Evolutionary conservation across 768 basidiomycete species (phyloP).

Genomic region (Leccinum rimulosum): DNA sequence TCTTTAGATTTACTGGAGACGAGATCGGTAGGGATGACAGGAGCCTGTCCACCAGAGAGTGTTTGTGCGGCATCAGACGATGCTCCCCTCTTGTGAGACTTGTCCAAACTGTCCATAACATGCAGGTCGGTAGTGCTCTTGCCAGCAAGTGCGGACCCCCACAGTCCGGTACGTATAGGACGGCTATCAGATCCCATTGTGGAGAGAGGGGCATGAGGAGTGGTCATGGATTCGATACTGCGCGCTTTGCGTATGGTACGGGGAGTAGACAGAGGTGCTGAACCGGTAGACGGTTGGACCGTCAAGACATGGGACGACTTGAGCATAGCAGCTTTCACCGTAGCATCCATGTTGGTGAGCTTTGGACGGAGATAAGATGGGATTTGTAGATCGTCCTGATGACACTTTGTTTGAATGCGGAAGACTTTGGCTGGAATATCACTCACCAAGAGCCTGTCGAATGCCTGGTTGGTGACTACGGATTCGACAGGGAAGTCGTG

Average conservation of each 20-base stretch:
- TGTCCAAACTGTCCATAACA: conserved; percentile 27
- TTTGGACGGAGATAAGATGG: conserved; percentile 75
- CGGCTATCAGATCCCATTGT: conserved; percentile 37
- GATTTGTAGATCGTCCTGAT: conserved; percentile 86
- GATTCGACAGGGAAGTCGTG: conserved; percentile 36
- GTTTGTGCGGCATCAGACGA: conserved; percentile 57
- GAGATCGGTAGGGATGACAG: conserved; percentile 36
- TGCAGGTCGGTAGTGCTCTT: conserved; percentile 33
- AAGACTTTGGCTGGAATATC: not conserved
- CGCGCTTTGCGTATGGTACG: conserved; percentile 63
- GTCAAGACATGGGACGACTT: conserved; percentile 75
- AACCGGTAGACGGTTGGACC: conserved; percentile 34
- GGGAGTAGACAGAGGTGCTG: conserved; percentile 42
- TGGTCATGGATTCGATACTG: conserved; percentile 69
- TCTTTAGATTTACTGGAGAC: conserved; percentile 48
- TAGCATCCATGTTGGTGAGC: conserved; percentile 74
- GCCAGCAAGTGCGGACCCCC: conserved; percentile 27
- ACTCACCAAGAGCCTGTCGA: conserved; percentile 78
- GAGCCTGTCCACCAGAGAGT: conserved; percentile 53
- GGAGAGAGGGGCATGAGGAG: conserved; percentile 44
- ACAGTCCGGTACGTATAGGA: conserved; percentile 23
- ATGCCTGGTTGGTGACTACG: conserved; percentile 60
- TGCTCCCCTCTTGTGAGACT: conserved; percentile 52
- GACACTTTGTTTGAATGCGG: conserved; percentile 3
- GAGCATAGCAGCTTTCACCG: conserved; percentile 90